Percentiles rank a stretch among this genome's conserved stretches.
Conservation (phyloP, 148 eudicot species). For the Rhododendron simsii region DNA sequence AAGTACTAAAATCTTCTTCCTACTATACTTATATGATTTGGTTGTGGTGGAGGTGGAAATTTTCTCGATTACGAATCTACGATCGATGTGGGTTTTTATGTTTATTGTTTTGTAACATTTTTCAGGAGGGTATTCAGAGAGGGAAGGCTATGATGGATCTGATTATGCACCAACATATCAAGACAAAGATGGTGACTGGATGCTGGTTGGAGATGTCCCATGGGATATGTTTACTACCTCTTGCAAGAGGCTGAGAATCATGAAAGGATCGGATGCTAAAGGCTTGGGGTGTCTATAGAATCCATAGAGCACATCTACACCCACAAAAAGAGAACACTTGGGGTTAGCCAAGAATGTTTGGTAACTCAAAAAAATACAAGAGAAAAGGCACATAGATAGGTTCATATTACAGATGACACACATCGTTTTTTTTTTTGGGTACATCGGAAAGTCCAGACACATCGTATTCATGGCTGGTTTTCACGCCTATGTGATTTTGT, state of each 20-base stretch:
- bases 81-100: background rate
- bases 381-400: background rate
- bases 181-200: constrained; percentile 58
- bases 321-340: background rate
- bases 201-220: constrained; percentile 58
- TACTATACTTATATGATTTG: background rate
- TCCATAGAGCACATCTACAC: background rate
- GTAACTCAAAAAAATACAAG: background rate
- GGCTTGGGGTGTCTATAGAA: constrained; percentile 34
- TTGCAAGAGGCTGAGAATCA: constrained; percentile 50
- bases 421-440: background rate
- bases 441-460: background rate
- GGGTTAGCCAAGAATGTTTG: background rate
- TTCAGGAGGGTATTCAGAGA: constrained; percentile 32
- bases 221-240: constrained; percentile 52
- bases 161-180: constrained; percentile 42
- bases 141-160: constrained; percentile 37
- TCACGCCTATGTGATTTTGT: background rate
- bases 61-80: background rate
- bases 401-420: background rate
- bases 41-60: no score
- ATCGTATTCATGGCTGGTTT: background rate
- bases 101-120: background rate
- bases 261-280: constrained; percentile 50
- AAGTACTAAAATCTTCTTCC: background rate